These are phyloP conservation scores for Endothia cerciana DNA, from an alignment of 2,329 filamentous ascomycete species.

Conservation along the genomic window DNA sequence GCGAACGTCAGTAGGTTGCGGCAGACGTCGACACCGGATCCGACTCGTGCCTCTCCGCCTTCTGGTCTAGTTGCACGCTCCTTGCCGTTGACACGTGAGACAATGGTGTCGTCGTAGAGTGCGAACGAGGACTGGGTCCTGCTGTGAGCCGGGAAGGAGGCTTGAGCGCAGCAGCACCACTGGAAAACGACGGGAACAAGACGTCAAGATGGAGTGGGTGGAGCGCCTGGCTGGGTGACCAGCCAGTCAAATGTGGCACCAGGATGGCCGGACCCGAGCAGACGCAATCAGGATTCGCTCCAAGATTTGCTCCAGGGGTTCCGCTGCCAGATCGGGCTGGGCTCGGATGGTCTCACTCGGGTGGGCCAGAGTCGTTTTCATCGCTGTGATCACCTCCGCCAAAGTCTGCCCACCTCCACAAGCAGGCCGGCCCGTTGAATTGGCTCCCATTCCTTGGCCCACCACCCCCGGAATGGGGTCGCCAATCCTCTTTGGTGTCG, in stretches of 20 bases:
- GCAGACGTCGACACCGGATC: background rate
- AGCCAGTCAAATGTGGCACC: background rate
- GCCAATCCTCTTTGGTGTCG: background rate
- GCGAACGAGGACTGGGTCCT: background rate
- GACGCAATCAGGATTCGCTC: background rate
- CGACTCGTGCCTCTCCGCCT: conserved; percentile 7
- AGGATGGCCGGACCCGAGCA: background rate
- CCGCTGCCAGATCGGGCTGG: background rate
- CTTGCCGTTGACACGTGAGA: conserved; percentile 10
- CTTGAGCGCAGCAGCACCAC: too few relatives aligned
- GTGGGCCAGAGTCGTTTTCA: background rate
- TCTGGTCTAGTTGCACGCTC: conserved; percentile 5
- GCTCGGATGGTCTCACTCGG: background rate
- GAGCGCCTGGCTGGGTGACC: background rate
- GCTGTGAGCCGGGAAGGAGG: background rate
- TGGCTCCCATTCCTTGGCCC: background rate
- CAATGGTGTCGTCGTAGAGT: conserved; percentile 6
- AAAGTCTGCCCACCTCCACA: background rate
- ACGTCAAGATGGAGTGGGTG: conserved; percentile 5
- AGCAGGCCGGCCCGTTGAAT: background rate
- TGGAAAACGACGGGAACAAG: background rate
- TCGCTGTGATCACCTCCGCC: background rate
- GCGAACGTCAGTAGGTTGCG: conserved; percentile 6
- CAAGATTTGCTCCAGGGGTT: conserved; percentile 7
- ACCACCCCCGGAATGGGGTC: background rate